These are phyloP conservation scores for Geotrichum phurueaensis DNA, from an alignment of 1,139 yeast genomes.

Conservation along the genomic window DNA sequence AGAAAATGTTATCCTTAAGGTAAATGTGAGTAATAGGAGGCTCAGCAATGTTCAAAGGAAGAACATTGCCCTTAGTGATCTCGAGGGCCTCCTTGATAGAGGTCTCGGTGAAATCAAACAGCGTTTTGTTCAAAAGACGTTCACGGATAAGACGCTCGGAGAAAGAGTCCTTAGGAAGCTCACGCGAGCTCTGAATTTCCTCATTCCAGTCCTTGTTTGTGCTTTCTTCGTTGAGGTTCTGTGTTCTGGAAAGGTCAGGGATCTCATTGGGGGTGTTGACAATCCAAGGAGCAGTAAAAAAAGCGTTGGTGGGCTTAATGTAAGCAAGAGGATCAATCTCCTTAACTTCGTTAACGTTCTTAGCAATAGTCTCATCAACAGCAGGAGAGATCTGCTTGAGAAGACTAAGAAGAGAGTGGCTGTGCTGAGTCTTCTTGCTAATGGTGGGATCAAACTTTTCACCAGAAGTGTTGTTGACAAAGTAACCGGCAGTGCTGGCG, in stretches of 20 bases:
- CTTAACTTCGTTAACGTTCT: slow-evolving; percentile 42
- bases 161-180: slow-evolving; percentile 51
- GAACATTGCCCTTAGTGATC: slow-evolving; percentile 64
- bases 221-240: slow-evolving; percentile 17
- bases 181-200: slow-evolving; percentile 77
- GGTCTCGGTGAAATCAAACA: slow-evolving; percentile 67
- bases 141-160: slow-evolving; percentile 73
- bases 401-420: slow-evolving; percentile 48
- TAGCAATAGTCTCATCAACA: slow-evolving; percentile 40
- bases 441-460: slow-evolving; percentile 56
- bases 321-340: slow-evolving; percentile 49
- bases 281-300: slow-evolving; percentile 73
- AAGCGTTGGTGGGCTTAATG: slow-evolving; percentile 56
- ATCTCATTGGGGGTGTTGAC: slow-evolving; percentile 37
- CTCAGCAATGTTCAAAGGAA: slow-evolving; percentile 78
- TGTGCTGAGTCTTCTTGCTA: slow-evolving; percentile 35
- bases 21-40: slow-evolving; percentile 54
- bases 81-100: slow-evolving; percentile 79
- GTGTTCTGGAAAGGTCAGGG: slow-evolving; percentile 62
- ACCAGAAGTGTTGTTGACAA: slow-evolving; percentile 60
- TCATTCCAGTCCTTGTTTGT: slow-evolving; percentile 79
- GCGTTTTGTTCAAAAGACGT: slow-evolving; percentile 62
- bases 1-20: slow-evolving; percentile 79
- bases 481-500: slow-evolving; percentile 72
- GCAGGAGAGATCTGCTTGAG: slow-evolving; percentile 51